phyloP scores from a whole-genome alignment of 805 yeast genomes.

The Candida patagonica region DNA sequence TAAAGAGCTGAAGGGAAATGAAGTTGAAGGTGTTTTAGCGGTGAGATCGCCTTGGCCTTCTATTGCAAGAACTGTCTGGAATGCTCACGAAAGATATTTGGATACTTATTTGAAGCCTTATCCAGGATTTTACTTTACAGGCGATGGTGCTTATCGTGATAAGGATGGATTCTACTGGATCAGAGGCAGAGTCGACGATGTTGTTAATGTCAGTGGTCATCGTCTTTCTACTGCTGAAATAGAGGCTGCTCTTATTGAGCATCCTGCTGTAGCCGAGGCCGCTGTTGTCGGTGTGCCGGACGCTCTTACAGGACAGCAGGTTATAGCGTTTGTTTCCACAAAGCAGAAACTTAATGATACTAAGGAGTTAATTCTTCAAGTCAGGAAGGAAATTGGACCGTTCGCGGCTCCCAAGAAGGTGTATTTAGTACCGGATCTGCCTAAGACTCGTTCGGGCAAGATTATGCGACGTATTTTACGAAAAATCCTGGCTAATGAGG shows the following conservation, averaged over 20 bases:
- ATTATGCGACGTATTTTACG: constrained; percentile 96
- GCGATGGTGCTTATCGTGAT: constrained; percentile 98
- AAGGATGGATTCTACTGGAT: constrained; percentile 96
- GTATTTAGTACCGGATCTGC: constrained; percentile 78
- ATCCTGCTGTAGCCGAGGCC: constrained; percentile 74
- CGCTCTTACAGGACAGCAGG: constrained; percentile 96
- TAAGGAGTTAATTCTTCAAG: constrained; percentile 72
- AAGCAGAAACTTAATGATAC: constrained; percentile 42
- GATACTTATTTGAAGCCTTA: constrained; percentile 91
- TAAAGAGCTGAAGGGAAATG: constrained; percentile 69
- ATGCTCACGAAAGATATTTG: constrained; percentile 73
- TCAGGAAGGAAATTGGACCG: constrained; percentile 81
- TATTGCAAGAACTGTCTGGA: constrained; percentile 93
- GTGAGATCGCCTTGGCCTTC: constrained; percentile 92
- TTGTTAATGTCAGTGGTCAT: constrained; percentile 95
- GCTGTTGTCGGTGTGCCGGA: constrained; percentile 96
- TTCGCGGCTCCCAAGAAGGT: constrained; percentile 94
- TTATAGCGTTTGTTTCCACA: constrained; percentile 85
- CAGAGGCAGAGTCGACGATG: constrained; percentile 96
- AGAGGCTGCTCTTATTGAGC: constrained; percentile 81
- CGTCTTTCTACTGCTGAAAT: constrained; percentile 95
- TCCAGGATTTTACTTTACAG: constrained; percentile 89
- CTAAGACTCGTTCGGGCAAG: constrained; percentile 97
- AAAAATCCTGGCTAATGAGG: constrained; percentile 86
- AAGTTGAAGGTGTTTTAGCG: constrained; percentile 94